These are phyloP conservation scores for Gossypium bickii DNA, from an alignment of 345 rosid species.

Conservation along the genomic window DNA sequence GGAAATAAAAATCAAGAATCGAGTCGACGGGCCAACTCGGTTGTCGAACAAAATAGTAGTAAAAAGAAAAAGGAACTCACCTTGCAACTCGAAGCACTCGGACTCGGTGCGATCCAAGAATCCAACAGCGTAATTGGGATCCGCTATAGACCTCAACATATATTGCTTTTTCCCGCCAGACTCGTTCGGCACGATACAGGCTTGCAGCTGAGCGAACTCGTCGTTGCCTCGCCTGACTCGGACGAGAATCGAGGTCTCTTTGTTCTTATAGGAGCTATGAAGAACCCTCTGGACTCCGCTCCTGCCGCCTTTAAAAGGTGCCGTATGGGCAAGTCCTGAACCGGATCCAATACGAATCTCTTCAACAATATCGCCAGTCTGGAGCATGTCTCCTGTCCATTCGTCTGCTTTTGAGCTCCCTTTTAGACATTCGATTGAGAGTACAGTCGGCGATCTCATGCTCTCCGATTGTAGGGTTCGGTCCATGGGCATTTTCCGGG, in stretches of 20 bases:
- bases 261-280: constrained; percentile 57
- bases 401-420: constrained; percentile 90
- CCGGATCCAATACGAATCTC: constrained; percentile 74
- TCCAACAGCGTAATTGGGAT: constrained; percentile 89
- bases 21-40: not conserved
- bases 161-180: constrained; percentile 59
- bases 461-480: constrained; percentile 42
- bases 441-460: constrained; percentile 37
- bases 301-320: constrained; percentile 89
- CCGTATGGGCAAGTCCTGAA: constrained; percentile 21
- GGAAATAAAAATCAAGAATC: too few relatives aligned
- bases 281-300: constrained; percentile 75
- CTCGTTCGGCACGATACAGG: constrained; percentile 87
- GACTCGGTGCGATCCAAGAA: constrained; percentile 79
- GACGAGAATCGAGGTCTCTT: constrained; percentile 76
- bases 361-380: constrained; percentile 96
- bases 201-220: constrained; percentile 71
- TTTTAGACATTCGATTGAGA: constrained; percentile 82
- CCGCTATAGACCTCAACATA: constrained; percentile 76
- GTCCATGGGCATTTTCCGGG: constrained; percentile 38
- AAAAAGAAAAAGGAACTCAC: constrained; percentile 29
- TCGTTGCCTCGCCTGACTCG: constrained; percentile 64
- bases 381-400: constrained; percentile 96
- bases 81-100: constrained; percentile 81
- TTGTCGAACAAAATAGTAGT: not conserved